Evolutionary conservation across 225 moss, liverwort and hornwort genomes (phyloP).

Genomic region (Marchantia polymorpha): DNA sequence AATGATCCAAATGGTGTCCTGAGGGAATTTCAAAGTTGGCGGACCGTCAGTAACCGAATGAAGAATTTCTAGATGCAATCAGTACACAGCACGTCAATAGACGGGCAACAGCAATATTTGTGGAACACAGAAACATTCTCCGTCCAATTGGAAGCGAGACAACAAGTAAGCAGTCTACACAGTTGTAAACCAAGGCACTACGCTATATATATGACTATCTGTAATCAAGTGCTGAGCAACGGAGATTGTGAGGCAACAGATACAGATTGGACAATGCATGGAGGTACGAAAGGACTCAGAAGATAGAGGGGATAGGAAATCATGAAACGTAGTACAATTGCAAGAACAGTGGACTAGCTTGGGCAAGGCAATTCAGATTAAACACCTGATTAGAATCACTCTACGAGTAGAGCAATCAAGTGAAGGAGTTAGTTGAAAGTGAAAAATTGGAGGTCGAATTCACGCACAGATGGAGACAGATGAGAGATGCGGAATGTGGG

Average conservation of each 20-base stretch:
- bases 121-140: neutral
- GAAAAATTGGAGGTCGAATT: conserved; percentile 10
- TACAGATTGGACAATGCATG: neutral
- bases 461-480: conserved; percentile 22
- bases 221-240: neutral
- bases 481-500: neutral
- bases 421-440: neutral
- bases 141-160: neutral
- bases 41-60: neutral
- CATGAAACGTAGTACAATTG: no score
- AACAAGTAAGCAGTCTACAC: conserved; percentile 1
- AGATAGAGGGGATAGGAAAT: neutral
- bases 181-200: neutral
- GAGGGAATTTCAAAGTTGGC: conserved; percentile 6
- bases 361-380: neutral
- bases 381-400: neutral
- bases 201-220: neutral
- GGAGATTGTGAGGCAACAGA: neutral
- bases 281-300: neutral
- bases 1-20: conserved; percentile 6
- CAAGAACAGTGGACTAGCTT: neutral
- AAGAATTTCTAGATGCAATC: neutral
- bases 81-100: neutral
- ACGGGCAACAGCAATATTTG: neutral
- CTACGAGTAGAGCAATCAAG: neutral